Evolutionary conservation across 2,329 filamentous ascomycete species (phyloP).

Genomic region (Chaetomium sp.): DNA sequence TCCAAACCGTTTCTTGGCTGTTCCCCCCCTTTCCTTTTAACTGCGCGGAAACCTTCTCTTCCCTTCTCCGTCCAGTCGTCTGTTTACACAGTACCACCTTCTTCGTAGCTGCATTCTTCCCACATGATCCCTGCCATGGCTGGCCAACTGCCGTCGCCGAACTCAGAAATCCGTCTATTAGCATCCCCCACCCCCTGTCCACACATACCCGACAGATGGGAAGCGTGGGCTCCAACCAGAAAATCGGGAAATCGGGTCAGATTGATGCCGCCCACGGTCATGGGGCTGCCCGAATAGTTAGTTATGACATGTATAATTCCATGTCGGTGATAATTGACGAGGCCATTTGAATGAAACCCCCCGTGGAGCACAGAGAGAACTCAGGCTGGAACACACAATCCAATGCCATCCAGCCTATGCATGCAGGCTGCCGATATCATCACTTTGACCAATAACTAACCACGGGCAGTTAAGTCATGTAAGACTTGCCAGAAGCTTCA

Average conservation of each 20-base stretch:
- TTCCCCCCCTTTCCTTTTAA: background rate
- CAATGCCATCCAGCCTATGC: background rate
- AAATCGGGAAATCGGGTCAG: background rate
- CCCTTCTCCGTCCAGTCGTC: background rate
- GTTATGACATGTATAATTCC: background rate
- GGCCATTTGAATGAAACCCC: background rate
- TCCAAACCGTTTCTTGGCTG: background rate
- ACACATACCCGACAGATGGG: background rate
- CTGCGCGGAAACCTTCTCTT: background rate
- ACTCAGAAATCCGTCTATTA: conserved; percentile 1
- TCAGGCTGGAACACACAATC: background rate
- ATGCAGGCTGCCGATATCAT: background rate
- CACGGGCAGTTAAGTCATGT: background rate
- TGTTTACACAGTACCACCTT: background rate
- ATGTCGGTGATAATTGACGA: background rate
- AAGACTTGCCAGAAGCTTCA: background rate
- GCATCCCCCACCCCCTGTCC: conserved; percentile 13
- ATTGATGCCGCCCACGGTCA: background rate
- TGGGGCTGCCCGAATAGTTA: background rate
- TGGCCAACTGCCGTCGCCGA: conserved; percentile 17
- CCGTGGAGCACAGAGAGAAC: background rate
- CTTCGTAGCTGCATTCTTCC: background rate
- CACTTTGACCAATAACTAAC: background rate
- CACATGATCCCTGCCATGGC: conserved; percentile 14
- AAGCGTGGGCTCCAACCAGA: background rate